Evolutionary conservation across 495 filamentous ascomycete species (phyloP).

Genomic region (Penicillium verhagenii): DNA sequence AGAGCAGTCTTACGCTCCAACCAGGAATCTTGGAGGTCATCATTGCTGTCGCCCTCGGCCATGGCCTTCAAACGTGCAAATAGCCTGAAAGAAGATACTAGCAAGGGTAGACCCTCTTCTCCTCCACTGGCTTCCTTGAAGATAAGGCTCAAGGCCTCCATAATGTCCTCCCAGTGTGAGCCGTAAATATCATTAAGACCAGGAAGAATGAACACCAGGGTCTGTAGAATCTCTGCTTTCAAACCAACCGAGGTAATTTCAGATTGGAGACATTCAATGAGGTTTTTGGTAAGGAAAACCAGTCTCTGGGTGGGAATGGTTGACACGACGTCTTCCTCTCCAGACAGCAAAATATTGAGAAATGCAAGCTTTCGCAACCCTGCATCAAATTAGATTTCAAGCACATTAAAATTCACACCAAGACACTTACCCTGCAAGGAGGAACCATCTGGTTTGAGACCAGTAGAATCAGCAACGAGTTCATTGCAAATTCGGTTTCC

Average conservation of each 20-base stretch:
- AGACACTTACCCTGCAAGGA: slow-evolving; percentile 38
- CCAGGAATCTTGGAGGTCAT: slow-evolving; percentile 80
- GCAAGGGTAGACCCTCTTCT: slow-evolving; percentile 55
- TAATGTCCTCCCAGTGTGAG: slow-evolving; percentile 71
- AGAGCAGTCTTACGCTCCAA: slow-evolving; percentile 47
- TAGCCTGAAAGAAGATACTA: slow-evolving; percentile 71
- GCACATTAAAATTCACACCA: not conserved
- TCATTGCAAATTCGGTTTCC: slow-evolving; percentile 55
- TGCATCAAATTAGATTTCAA: slow-evolving; percentile 23
- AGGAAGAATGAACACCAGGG: slow-evolving; percentile 64
- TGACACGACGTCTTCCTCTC: slow-evolving; percentile 47
- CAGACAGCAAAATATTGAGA: slow-evolving; percentile 57
- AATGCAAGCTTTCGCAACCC: slow-evolving; percentile 55
- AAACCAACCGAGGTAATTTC: slow-evolving; percentile 40
- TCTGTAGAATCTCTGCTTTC: slow-evolving; percentile 57
- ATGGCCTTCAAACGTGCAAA: slow-evolving; percentile 58
- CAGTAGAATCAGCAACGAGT: slow-evolving; percentile 59
- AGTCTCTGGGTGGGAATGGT: slow-evolving; percentile 73
- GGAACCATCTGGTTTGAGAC: slow-evolving; percentile 41
- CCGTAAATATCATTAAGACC: slow-evolving; percentile 77
- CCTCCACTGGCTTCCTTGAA: slow-evolving; percentile 49
- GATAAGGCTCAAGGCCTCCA: slow-evolving; percentile 55
- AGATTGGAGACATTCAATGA: slow-evolving; percentile 66
- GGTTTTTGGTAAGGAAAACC: slow-evolving; percentile 78
- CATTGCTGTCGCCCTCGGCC: slow-evolving; percentile 64